phyloP scores from a whole-genome alignment of 2,329 filamentous ascomycete species.

The Fusarium nisikadoi region DNA sequence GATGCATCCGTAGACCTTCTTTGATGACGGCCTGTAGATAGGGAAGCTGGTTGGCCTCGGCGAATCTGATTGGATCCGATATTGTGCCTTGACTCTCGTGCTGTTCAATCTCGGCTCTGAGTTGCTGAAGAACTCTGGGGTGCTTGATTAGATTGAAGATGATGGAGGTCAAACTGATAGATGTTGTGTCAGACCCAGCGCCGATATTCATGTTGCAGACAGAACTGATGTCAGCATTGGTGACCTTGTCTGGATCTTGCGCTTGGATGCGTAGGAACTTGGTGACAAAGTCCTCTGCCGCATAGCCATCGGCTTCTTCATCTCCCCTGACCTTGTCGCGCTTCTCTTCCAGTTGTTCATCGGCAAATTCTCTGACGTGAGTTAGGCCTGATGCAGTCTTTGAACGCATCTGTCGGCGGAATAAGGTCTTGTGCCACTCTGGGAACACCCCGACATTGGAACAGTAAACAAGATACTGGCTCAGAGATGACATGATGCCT shows the following conservation, averaged over 20 bases:
- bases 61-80: neutral
- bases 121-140: neutral
- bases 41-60: neutral
- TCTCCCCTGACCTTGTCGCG: neutral
- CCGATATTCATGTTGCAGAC: neutral
- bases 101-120: rapidly evolving
- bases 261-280: neutral
- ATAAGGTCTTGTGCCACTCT: neutral
- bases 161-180: neutral
- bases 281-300: neutral
- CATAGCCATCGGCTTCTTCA: rapidly evolving
- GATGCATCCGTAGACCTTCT: neutral
- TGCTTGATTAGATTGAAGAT: neutral
- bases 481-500: neutral
- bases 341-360: neutral
- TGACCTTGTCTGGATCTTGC: rapidly evolving
- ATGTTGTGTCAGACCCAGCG: neutral
- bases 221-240: neutral
- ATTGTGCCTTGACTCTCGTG: neutral
- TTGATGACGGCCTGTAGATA: neutral
- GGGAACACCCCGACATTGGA: neutral
- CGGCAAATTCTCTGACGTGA: rapidly evolving
- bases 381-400: neutral
- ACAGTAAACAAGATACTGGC: neutral
- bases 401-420: neutral